phyloP scores from a whole-genome alignment of 768 basidiomycete genomes.

The Leccinellum luteum region DNA sequence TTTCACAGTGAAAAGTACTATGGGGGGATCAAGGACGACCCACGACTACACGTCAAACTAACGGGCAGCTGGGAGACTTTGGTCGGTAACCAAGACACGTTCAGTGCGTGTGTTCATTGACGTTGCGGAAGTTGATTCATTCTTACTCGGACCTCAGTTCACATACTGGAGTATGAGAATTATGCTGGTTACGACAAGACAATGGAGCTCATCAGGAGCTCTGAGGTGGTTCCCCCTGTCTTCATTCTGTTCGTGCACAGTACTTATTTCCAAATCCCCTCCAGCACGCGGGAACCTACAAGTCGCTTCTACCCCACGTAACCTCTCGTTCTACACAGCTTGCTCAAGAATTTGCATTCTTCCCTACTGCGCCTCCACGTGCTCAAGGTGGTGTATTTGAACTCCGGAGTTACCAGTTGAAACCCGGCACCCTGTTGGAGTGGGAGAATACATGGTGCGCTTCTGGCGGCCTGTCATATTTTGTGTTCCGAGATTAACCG shows the following conservation, averaged over 20 bases:
- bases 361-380: conserved; percentile 86
- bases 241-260: background rate
- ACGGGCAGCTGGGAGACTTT: conserved; percentile 93
- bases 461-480: background rate
- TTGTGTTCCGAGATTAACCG: conserved; percentile 2
- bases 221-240: conserved; percentile 52
- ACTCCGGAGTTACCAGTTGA: conserved; percentile 82
- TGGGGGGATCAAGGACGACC: conserved; percentile 69
- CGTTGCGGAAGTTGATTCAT: background rate
- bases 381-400: conserved; percentile 92
- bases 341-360: conserved; percentile 93
- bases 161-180: conserved; percentile 93
- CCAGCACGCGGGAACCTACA: conserved; percentile 66
- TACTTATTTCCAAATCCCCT: background rate
- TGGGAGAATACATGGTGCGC: conserved; percentile 92
- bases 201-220: conserved; percentile 55
- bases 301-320: conserved; percentile 75
- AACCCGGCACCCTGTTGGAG: conserved; percentile 87
- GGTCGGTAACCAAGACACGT: conserved; percentile 88
- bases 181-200: conserved; percentile 86
- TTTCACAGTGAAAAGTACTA: conserved; percentile 76
- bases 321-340: conserved; percentile 73
- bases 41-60: conserved; percentile 76
- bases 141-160: conserved; percentile 34
- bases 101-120: conserved; percentile 45